Percentiles rank a stretch among this genome's conserved stretches.
phyloP scores from a whole-genome alignment of 371 early-diverging fungal genomes.

The Lichtheimia hyalospora region DNA sequence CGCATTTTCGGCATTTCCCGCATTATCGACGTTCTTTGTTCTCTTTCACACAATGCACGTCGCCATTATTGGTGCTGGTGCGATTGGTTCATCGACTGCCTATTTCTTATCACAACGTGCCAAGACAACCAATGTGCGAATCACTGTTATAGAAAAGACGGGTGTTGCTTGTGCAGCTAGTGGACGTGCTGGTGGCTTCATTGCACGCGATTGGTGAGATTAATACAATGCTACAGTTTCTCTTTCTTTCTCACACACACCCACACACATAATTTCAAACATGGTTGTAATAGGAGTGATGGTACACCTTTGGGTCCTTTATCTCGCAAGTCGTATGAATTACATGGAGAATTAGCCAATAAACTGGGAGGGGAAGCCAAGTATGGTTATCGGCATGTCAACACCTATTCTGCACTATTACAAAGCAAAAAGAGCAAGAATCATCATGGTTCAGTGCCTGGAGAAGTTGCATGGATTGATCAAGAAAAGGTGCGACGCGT shows the following conservation, averaged over 20 bases:
- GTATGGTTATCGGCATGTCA: slow-evolving; percentile 63
- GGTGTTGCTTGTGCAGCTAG: slow-evolving; percentile 65
- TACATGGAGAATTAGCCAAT: slow-evolving; percentile 61
- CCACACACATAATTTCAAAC: not conserved
- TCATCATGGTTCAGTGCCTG: too few species aligned
- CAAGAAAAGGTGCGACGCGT: slow-evolving; percentile 28
- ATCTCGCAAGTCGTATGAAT: slow-evolving; percentile 54
- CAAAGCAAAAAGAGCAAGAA: slow-evolving; percentile 4
- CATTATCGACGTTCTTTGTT: not conserved
- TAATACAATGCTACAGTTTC: not conserved
- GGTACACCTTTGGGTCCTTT: slow-evolving; percentile 47
- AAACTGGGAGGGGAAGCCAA: slow-evolving; percentile 48
- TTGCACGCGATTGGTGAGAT: slow-evolving; percentile 61
- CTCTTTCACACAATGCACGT: slow-evolving; percentile 16
- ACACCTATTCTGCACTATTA: slow-evolving; percentile 48
- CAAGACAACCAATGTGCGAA: slow-evolving; percentile 11
- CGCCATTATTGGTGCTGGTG: slow-evolving; percentile 53
- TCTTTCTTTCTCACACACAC: not conserved
- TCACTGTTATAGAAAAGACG: slow-evolving; percentile 59
- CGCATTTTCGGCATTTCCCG: too few species aligned
- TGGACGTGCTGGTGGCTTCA: slow-evolving; percentile 75
- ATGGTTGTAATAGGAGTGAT: slow-evolving; percentile 35
- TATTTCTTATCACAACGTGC: slow-evolving; percentile 54
- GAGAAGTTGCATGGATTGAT: slow-evolving; percentile 42
- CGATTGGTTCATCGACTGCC: slow-evolving; percentile 63